Evolutionary conservation across 768 basidiomycete species (phyloP).

Genomic region (Boletellus sp.): DNA sequence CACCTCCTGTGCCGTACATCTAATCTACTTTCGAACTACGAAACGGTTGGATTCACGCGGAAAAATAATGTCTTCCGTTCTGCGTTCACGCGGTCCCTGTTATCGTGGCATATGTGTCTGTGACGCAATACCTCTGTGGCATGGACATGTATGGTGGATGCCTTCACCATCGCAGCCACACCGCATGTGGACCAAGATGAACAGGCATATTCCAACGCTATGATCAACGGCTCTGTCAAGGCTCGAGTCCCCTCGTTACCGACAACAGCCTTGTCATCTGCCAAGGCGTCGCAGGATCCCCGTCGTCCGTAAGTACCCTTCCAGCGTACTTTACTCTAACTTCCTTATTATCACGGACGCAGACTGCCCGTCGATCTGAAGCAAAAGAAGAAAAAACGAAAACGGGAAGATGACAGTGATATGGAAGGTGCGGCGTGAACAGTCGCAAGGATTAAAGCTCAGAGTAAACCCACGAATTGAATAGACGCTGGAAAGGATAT

Average conservation of each 20-base stretch:
- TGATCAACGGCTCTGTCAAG: slow-evolving; percentile 39
- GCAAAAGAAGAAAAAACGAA: slow-evolving; percentile 85
- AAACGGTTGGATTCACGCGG: slow-evolving; percentile 10
- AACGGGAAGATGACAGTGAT: slow-evolving; percentile 75
- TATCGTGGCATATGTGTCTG: not conserved
- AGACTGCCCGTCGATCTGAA: slow-evolving; percentile 51
- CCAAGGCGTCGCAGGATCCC: slow-evolving; percentile 57
- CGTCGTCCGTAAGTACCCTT: slow-evolving; percentile 50
- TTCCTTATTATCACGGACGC: not conserved
- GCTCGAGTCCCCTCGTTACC: slow-evolving; percentile 47
- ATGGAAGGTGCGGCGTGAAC: slow-evolving; percentile 49
- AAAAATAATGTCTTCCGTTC: slow-evolving; percentile 1
- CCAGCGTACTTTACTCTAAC: slow-evolving; percentile 14
- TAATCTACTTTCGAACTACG: slow-evolving; percentile 4
- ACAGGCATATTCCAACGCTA: slow-evolving; percentile 27
- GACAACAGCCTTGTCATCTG: slow-evolving; percentile 44
- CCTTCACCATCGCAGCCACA: slow-evolving; percentile 33
- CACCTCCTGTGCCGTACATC: not conserved
- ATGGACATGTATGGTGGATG: slow-evolving; percentile 4
- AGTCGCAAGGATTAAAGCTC: not conserved
- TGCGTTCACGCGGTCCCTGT: not conserved
- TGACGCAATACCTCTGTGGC: slow-evolving; percentile 15
- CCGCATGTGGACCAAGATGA: slow-evolving; percentile 54
- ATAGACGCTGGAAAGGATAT: slow-evolving; percentile 51
- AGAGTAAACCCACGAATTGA: slow-evolving; percentile 7